phyloP scores from a whole-genome alignment of 2,329 filamentous ascomycete species.

The Alternaria triticina region DNA sequence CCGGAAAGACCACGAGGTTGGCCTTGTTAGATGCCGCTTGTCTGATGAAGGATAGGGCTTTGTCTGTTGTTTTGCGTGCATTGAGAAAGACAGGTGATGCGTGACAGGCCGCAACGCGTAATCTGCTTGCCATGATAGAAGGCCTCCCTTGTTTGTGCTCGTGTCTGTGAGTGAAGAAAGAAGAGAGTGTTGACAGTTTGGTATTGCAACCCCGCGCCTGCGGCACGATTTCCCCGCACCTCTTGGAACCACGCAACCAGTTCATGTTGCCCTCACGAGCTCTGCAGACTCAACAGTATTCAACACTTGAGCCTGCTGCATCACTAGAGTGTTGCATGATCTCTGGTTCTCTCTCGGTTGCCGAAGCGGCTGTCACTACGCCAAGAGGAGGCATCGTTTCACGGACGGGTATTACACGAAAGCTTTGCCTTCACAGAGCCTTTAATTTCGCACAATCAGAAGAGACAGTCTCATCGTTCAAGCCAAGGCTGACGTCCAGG shows the following conservation, averaged over 20 bases:
- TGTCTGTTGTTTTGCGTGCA: conserved; percentile 54
- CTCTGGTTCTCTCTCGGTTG: background rate
- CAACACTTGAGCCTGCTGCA: background rate
- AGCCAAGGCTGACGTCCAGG: background rate
- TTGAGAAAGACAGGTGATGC: conserved; percentile 56
- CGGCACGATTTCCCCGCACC: conserved; percentile 1
- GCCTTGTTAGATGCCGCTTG: conserved; percentile 53
- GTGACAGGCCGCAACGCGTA: conserved; percentile 38
- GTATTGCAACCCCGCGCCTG: background rate
- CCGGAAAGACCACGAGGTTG: conserved; percentile 61
- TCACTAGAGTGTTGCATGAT: background rate
- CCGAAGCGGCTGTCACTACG: background rate
- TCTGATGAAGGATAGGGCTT: conserved; percentile 55
- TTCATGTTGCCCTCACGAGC: background rate
- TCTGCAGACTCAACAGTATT: background rate
- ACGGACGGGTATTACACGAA: background rate
- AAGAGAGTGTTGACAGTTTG: background rate
- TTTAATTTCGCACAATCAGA: background rate
- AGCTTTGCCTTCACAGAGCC: background rate
- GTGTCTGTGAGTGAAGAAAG: background rate
- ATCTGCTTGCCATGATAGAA: conserved; percentile 9
- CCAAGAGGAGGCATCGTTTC: background rate
- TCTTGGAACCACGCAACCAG: background rate
- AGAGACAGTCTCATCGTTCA: background rate
- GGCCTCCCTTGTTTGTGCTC: background rate